Base-by-base conservation (phyloP, 2,329 filamentous ascomycete genomes). In the Fusarium palustre region DNA sequence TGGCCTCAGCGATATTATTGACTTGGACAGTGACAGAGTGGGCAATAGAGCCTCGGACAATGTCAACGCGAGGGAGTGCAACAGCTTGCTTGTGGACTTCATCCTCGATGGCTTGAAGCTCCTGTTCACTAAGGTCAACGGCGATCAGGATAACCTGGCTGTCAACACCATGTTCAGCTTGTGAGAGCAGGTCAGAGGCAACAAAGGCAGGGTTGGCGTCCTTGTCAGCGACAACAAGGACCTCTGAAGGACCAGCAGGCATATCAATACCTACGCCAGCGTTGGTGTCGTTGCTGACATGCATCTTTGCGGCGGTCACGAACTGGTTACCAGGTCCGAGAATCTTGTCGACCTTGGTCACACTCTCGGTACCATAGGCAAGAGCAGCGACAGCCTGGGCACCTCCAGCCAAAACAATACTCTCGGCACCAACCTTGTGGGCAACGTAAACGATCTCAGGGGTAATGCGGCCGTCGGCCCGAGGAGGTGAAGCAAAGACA, bases 291-390 rank as follows among this genome's bases (percentile, higher is more conserved):
- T 99, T 99, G 80, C 91, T 93, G 43, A 99, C 96, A 74, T 94
- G 87, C 96, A 99, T 99, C 87, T 99, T 99, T 54, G 93, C 96
- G 1, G 96, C 96, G 0, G 96, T 99, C 41, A 99, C 96, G 77
- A 98, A 99, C 80, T 98, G 96, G 81, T 99, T 99, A 36, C 96
- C 96, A 4, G 96, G 96, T 1, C 96, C 96, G 15, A 98, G 88
- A 73, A 99, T 97, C 88, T 99, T 99, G 85, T 99, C 96, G 10
- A 99, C 96, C 84, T 99, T 99, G 79, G 86, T 92, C 52, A 99
- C 89, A 73, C 90, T 95, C 81, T 97, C 92, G 1, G 96, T 99
- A 48, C 96, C 96, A 81, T 99, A 99, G 3, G 96, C 96, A 91
- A 99, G 92, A 48, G 96, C 96, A 22, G 95, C 96, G 38, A 99